These are phyloP conservation scores for Asterionellopsis glacialis DNA, from an alignment of 108 stramenopile genomes.

Conservation along the genomic window DNA sequence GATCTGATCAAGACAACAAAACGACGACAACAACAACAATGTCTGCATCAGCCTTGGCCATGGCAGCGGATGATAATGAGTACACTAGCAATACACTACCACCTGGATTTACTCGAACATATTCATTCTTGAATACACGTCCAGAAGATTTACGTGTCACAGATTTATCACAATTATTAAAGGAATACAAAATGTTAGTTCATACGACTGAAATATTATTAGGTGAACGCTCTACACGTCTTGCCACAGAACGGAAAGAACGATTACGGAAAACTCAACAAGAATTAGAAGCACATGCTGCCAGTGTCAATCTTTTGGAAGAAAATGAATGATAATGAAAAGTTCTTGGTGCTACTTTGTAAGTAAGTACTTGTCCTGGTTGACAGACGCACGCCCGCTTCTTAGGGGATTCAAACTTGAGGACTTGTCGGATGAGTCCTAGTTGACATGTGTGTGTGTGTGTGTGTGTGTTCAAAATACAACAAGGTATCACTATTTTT, in stretches of 20 bases:
- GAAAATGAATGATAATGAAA: not conserved
- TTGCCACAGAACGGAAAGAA: conserved; percentile 9
- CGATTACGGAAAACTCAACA: not conserved
- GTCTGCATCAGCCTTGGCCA: no score
- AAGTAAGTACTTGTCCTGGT: no score
- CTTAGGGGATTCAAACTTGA: no score
- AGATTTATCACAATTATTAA: conserved; percentile 59
- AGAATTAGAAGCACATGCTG: not conserved
- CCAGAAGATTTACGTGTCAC: conserved; percentile 64
- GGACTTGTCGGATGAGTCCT: no score
- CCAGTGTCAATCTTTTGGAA: not conserved
- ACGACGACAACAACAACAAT: no score
- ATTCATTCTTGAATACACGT: conserved; percentile 52
- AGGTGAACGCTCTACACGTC: conserved; percentile 38
- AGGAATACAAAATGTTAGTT: conserved; percentile 77
- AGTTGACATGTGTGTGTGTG: no score
- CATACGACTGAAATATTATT: conserved; percentile 62
- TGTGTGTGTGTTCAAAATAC: no score
- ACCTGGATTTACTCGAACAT: conserved; percentile 50
- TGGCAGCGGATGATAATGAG: not conserved
- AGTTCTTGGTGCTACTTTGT: no score
- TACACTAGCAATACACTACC: conserved; percentile 22
- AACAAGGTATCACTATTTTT: no score
- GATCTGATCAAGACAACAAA: no score
- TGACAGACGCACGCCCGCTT: no score